These are phyloP conservation scores for Xylariaceae sp. DNA, from an alignment of 2,329 filamentous ascomycete genomes.

Conservation along the genomic window DNA sequence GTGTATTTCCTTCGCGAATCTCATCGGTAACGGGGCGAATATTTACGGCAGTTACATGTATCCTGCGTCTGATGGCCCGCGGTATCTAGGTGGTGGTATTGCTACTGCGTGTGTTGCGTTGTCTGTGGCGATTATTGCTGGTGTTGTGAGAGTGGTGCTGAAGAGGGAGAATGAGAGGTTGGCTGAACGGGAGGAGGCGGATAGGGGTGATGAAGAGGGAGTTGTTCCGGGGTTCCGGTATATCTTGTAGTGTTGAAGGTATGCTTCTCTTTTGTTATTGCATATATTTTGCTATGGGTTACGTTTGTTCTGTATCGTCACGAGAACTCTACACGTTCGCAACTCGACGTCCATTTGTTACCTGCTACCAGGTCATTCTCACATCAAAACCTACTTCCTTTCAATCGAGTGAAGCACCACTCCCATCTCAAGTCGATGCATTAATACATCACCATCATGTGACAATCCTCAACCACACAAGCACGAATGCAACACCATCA, in stretches of 20 bases:
- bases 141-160: constrained; percentile 49
- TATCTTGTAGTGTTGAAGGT: constrained; percentile 19
- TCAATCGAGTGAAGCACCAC: too few species aligned
- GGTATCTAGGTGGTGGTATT: constrained; percentile 49
- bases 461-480: too few species aligned
- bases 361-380: too few species aligned
- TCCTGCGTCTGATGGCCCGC: constrained; percentile 36
- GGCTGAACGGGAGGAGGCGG: constrained; percentile 39
- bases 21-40: constrained; percentile 56
- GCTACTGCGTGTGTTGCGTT: constrained; percentile 60
- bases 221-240: constrained; percentile 25
- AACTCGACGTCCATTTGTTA: too few species aligned
- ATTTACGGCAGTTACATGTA: constrained; percentile 48
- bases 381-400: too few species aligned
- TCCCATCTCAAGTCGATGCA: too few species aligned
- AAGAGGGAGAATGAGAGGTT: constrained; percentile 56
- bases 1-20: constrained; percentile 60
- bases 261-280: not conserved
- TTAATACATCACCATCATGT: too few species aligned
- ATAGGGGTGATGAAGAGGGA: constrained; percentile 9
- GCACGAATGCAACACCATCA: too few species aligned
- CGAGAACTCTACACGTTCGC: too few species aligned
- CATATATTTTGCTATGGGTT: too few species aligned
- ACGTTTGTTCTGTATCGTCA: too few species aligned
- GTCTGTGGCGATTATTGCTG: constrained; percentile 50